These are phyloP conservation scores for Aspergillus sp. DNA, from an alignment of 2,329 filamentous ascomycete species.

Conservation along the genomic window DNA sequence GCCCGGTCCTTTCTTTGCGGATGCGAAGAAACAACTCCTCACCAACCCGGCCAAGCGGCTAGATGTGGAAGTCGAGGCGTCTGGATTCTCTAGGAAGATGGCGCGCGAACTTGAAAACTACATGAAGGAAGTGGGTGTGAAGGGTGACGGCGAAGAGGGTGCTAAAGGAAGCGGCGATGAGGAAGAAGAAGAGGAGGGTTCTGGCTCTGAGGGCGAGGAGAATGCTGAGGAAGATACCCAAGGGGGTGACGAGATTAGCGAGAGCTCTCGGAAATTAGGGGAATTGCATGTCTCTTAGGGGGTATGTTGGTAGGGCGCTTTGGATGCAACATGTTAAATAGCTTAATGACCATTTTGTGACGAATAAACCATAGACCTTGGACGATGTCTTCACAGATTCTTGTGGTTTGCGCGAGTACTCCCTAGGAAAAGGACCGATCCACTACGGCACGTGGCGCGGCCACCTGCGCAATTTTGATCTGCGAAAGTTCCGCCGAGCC, in stretches of 20 bases:
- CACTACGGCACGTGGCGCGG: slow-evolving; percentile 32
- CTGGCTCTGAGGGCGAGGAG: slow-evolving; percentile 35
- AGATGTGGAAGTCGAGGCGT: slow-evolving; percentile 86
- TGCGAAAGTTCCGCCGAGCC: slow-evolving; percentile 28
- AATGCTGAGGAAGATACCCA: slow-evolving; percentile 1
- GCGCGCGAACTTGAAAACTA: slow-evolving; percentile 88
- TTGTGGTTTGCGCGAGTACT: too few relatives aligned
- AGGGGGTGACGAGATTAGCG: slow-evolving; percentile 16
- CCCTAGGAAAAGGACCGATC: neutral
- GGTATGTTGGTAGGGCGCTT: slow-evolving; percentile 12
- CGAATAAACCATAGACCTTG: slow-evolving; percentile 5
- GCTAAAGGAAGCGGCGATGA: slow-evolving; percentile 42
- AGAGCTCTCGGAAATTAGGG: slow-evolving; percentile 29
- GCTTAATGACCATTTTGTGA: slow-evolving; percentile 27
- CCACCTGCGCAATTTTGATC: slow-evolving; percentile 31
- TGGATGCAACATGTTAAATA: neutral
- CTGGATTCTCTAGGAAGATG: slow-evolving; percentile 96
- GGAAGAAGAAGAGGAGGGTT: slow-evolving; percentile 25
- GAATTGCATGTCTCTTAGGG: slow-evolving; percentile 31
- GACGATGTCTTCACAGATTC: neutral
- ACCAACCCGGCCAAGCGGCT: slow-evolving; percentile 66
- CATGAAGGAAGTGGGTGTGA: slow-evolving; percentile 69
- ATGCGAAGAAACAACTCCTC: slow-evolving; percentile 69
- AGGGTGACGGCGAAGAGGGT: slow-evolving; percentile 45
- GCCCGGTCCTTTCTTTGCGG: slow-evolving; percentile 79